These are phyloP conservation scores for Hyphopichia wangnamkhiaoensis DNA, from an alignment of 1,139 yeast species.

Conservation along the genomic window DNA sequence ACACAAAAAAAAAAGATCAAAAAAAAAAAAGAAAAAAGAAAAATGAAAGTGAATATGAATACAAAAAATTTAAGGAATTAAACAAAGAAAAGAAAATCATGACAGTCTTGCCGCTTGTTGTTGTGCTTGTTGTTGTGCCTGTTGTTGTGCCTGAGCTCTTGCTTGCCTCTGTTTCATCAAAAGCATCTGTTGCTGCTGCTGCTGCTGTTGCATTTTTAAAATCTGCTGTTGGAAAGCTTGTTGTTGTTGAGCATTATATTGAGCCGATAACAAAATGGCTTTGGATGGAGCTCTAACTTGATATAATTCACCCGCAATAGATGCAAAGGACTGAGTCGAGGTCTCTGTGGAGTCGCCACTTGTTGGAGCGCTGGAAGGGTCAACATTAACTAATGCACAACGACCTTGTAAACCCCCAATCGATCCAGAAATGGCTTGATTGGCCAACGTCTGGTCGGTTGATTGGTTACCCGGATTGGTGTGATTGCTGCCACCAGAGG, in stretches of 20 bases:
- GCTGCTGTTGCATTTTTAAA: conserved; percentile 46
- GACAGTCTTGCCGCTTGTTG: background rate
- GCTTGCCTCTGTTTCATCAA: conserved; percentile 32
- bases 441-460: conserved; percentile 47
- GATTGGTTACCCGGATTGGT: conserved; percentile 18
- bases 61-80: background rate
- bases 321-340: conserved; percentile 51
- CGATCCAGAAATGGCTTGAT: conserved; percentile 53
- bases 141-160: conserved; percentile 25
- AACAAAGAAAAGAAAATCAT: background rate
- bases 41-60: too few relatives aligned
- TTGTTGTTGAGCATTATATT: conserved; percentile 46
- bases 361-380: conserved; percentile 22
- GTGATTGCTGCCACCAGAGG: conserved; percentile 27
- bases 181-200: conserved; percentile 27
- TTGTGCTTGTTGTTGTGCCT: conserved; percentile 19
- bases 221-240: conserved; percentile 53
- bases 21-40: background rate
- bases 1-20: background rate
- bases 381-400: conserved; percentile 72
- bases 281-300: conserved; percentile 67
- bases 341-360: conserved; percentile 18
- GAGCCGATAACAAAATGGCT: conserved; percentile 46
- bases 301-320: conserved; percentile 52
- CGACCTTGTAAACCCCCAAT: conserved; percentile 77